These are phyloP conservation scores for Trichoderma orchidacearum DNA, from an alignment of 495 filamentous ascomycete species.

Conservation along the genomic window DNA sequence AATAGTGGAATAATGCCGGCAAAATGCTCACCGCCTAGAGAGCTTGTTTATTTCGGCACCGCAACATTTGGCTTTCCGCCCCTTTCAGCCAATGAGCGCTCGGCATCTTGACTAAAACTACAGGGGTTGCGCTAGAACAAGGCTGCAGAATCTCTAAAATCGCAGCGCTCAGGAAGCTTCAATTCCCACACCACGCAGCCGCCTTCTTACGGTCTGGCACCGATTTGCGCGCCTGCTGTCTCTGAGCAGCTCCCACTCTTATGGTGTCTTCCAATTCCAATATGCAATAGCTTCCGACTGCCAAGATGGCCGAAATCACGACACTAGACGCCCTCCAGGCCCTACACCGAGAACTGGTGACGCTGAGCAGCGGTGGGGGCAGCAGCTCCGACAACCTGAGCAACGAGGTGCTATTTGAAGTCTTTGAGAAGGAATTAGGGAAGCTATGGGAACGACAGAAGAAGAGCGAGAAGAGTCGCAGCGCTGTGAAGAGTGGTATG, in stretches of 20 bases:
- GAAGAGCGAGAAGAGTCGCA: conserved; percentile 52
- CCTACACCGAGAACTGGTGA: conserved; percentile 65
- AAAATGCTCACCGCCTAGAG: conserved; percentile 6
- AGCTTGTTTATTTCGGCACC: too few relatives aligned
- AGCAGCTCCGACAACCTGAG: conserved; percentile 49
- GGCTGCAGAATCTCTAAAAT: not conserved
- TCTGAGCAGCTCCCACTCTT: not conserved
- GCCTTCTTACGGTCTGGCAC: not conserved
- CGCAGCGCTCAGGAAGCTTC: not conserved
- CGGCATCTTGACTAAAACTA: too few relatives aligned
- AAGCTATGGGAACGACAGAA: conserved; percentile 32
- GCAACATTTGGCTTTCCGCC: too few relatives aligned
- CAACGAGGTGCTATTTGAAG: conserved; percentile 47
- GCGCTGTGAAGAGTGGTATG: conserved; percentile 31
- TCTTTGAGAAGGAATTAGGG: conserved; percentile 66
- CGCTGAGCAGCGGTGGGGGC: conserved; percentile 46
- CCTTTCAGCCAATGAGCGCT: too few relatives aligned
- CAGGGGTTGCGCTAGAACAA: too few relatives aligned
- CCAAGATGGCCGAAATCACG: conserved; percentile 50
- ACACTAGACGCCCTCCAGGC: conserved; percentile 55
- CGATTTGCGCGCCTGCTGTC: not conserved
- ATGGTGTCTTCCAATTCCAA: not conserved
- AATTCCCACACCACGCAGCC: not conserved
- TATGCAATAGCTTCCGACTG: conserved; percentile 12
- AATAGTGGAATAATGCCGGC: conserved; percentile 5